A percentile compares a stretch with the other conserved stretches of the same genome.
Evolutionary conservation across 257 asterid genomes (phyloP).

Genomic region (Solanum sejunctum): DNA sequence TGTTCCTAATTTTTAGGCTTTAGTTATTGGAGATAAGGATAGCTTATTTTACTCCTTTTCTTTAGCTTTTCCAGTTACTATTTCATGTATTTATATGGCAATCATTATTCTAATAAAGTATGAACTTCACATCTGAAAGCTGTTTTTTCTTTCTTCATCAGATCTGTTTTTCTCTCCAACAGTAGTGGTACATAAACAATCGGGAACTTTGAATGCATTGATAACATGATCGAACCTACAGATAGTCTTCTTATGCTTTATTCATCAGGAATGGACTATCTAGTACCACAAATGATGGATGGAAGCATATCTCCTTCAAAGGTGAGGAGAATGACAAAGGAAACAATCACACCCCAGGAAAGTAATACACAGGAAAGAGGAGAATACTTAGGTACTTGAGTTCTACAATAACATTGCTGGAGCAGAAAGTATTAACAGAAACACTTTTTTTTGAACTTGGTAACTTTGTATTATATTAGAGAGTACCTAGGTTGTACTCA

Average conservation of each 20-base stretch:
- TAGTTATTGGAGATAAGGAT: no score
- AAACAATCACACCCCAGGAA: neutral
- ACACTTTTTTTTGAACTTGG: neutral
- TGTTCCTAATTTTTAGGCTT: no score
- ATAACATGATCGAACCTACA: neutral
- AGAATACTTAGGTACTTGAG: neutral
- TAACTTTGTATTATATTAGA: no score
- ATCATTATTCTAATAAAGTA: no score
- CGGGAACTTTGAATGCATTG: neutral
- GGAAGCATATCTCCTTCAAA: neutral
- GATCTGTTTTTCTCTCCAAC: no score
- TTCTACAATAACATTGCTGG: neutral
- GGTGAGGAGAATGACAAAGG: neutral
- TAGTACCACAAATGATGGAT: neutral
- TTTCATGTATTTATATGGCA: no score
- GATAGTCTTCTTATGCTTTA: neutral
- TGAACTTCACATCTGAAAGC: no score
- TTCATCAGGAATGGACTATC: neutral
- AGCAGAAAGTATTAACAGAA: neutral
- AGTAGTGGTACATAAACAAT: neutral
- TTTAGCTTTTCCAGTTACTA: no score
- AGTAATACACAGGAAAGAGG: neutral
- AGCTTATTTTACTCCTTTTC: no score
- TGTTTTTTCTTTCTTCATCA: no score
- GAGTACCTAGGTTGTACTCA: no score